phyloP scores from a whole-genome alignment of 192 early-diverging fungal species.

The Dispira simplex region DNA sequence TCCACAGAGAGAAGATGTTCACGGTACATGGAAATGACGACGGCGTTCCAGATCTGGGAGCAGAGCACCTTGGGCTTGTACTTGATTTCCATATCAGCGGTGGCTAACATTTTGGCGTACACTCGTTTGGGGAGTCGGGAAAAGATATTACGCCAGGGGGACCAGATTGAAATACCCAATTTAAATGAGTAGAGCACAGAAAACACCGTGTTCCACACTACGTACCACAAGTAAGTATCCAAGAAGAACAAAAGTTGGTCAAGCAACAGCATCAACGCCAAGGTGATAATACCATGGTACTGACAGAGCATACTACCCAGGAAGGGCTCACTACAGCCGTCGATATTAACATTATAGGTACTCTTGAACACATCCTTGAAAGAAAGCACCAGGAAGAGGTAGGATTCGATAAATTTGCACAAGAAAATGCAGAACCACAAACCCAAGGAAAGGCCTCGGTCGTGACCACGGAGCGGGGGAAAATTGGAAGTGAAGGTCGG shows the following conservation, averaged over 20 bases:
- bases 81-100: constrained; percentile 55
- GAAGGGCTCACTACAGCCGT: constrained; percentile 42
- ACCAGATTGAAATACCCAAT: constrained; percentile 67
- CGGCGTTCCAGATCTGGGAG: constrained; percentile 74
- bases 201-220: constrained; percentile 70
- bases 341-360: constrained; percentile 27
- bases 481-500: constrained; percentile 61
- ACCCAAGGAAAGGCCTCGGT: constrained; percentile 49
- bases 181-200: constrained; percentile 61
- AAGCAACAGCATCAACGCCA: constrained; percentile 57
- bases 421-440: constrained; percentile 57
- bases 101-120: constrained; percentile 56
- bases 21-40: constrained; percentile 70
- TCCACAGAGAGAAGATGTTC: constrained; percentile 63
- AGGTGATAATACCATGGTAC: constrained; percentile 48
- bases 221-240: constrained; percentile 80
- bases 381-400: constrained; percentile 67
- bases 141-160: constrained; percentile 69
- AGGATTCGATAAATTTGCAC: constrained; percentile 66
- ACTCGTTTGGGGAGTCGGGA: constrained; percentile 64
- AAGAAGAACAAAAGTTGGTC: constrained; percentile 64
- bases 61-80: constrained; percentile 65
- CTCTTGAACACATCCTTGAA: constrained; percentile 57
- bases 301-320: constrained; percentile 38
- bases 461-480: constrained; percentile 43